Evolutionary conservation across 129 eudicot genomes (phyloP).

Genomic region (carrot (Daucus carota)): DNA sequence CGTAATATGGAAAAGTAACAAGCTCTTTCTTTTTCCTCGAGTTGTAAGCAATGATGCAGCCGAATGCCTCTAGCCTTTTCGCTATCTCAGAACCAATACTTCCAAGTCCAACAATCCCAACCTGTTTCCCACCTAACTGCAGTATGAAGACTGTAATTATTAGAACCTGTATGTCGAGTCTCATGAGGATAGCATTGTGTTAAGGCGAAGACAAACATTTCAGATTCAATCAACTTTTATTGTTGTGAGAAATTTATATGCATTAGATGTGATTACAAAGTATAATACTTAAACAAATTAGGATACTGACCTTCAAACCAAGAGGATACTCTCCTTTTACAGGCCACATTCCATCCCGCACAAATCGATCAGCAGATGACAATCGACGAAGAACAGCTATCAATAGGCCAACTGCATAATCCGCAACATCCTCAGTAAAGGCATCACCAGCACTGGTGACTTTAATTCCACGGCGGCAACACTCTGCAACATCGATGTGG

Average conservation of each 20-base stretch:
- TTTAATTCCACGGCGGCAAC: slow-evolving; percentile 51
- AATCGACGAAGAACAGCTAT: slow-evolving; percentile 47
- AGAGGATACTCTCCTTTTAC: slow-evolving; percentile 32
- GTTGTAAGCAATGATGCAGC: slow-evolving; percentile 58
- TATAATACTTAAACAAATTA: not conserved
- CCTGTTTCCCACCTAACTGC: slow-evolving; percentile 62
- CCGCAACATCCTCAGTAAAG: slow-evolving; percentile 62
- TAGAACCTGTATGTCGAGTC: too few species aligned
- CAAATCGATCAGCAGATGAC: slow-evolving; percentile 40
- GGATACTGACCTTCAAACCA: slow-evolving; percentile 35
- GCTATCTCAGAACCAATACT: slow-evolving; percentile 55
- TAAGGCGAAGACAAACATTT: too few species aligned
- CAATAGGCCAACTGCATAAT: slow-evolving; percentile 51
- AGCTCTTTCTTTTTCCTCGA: slow-evolving; percentile 41
- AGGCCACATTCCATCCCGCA: slow-evolving; percentile 53
- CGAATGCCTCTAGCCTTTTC: slow-evolving; percentile 54
- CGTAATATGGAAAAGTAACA: slow-evolving; percentile 38
- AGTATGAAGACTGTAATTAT: not conserved
- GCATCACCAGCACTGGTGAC: slow-evolving; percentile 58
- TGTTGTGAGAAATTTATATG: not conserved
- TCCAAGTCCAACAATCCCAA: slow-evolving; percentile 80
- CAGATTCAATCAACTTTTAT: too few species aligned
- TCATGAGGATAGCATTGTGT: too few species aligned
- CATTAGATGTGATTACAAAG: not conserved
- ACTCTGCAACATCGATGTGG: slow-evolving; percentile 51